A percentile compares a stretch with the other conserved stretches of the same genome.
phyloP scores from a whole-genome alignment of 2,329 filamentous ascomycete genomes.

The Fusarium longipes region DNA sequence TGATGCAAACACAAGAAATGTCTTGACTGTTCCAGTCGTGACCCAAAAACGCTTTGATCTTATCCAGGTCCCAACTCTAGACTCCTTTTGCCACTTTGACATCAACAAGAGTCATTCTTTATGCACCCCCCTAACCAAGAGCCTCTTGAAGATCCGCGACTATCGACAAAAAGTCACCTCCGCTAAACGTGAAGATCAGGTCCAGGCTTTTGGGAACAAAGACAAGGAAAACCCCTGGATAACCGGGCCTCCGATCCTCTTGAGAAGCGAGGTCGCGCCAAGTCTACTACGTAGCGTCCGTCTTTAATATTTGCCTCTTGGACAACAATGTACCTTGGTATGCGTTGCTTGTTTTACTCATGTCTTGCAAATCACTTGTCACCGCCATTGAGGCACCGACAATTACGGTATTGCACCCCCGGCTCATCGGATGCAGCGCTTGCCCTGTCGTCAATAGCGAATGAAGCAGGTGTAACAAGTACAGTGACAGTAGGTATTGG shows the following conservation, averaged over 20 bases:
- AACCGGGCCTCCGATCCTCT: conserved; percentile 2
- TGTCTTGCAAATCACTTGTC: conserved; percentile 9
- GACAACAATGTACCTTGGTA: not conserved
- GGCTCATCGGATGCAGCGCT: conserved; percentile 14
- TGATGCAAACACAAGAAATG: no score
- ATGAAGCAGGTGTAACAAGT: conserved; percentile 36
- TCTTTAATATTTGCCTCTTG: conserved; percentile 2
- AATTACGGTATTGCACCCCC: conserved; percentile 4
- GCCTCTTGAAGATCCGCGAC: conserved; percentile 7
- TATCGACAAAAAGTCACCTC: conserved; percentile 6
- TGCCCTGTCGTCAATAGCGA: not conserved
- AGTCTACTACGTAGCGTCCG: not conserved
- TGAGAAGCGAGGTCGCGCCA: not conserved
- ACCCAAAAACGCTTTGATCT: conserved; percentile 27
- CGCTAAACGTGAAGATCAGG: not conserved
- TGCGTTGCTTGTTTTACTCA: not conserved
- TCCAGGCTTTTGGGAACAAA: not conserved
- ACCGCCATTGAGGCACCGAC: conserved; percentile 5
- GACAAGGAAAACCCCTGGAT: conserved; percentile 26
- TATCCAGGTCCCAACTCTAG: conserved; percentile 18
- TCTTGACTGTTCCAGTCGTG: no score
- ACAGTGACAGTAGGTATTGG: no score
- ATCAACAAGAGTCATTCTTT: conserved; percentile 24
- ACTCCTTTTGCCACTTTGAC: conserved; percentile 22
- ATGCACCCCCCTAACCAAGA: conserved; percentile 31